phyloP scores from a whole-genome alignment of 805 yeast species.

The Pichia sporocuriosa region DNA sequence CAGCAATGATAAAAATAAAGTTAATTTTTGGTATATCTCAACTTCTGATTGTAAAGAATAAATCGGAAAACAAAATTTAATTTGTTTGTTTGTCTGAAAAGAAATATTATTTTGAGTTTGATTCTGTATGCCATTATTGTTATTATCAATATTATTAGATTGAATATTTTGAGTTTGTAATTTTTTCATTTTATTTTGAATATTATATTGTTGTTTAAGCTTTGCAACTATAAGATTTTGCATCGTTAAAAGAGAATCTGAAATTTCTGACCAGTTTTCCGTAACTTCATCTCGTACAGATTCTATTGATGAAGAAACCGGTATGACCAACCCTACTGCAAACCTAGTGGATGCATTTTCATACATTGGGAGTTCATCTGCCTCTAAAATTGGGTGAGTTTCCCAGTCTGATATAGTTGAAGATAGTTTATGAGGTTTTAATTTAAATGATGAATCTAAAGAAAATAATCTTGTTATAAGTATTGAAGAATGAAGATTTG shows the following conservation, averaged over 20 bases:
- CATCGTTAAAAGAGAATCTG: slow-evolving; percentile 33
- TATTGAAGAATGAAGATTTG: slow-evolving; percentile 32
- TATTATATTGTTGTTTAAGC: slow-evolving; percentile 20
- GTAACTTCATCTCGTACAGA: slow-evolving; percentile 35
- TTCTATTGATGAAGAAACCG: slow-evolving; percentile 28
- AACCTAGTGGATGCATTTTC: slow-evolving; percentile 29
- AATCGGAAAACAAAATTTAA: slow-evolving; percentile 30
- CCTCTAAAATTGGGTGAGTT: slow-evolving; percentile 35
- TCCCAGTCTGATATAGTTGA: slow-evolving; percentile 30
- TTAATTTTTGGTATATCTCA: slow-evolving; percentile 36
- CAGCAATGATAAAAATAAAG: slow-evolving; percentile 33
- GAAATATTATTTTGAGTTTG: slow-evolving; percentile 1
- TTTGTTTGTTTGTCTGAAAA: slow-evolving; percentile 10
- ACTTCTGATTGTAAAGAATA: slow-evolving; percentile 36
- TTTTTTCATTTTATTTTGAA: slow-evolving; percentile 9
- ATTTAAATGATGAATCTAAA: slow-evolving; percentile 21
- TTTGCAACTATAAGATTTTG: slow-evolving; percentile 36
- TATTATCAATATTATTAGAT: neutral
- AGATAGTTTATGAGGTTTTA: slow-evolving; percentile 7
- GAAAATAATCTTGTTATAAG: slow-evolving; percentile 41
- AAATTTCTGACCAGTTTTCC: slow-evolving; percentile 44
- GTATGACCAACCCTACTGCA: slow-evolving; percentile 43
- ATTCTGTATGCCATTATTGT: neutral
- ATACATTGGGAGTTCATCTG: slow-evolving; percentile 22
- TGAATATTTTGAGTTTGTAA: neutral